Base-by-base conservation (phyloP, 2,329 filamentous ascomycete species). In the Bipolaris cookei region DNA sequence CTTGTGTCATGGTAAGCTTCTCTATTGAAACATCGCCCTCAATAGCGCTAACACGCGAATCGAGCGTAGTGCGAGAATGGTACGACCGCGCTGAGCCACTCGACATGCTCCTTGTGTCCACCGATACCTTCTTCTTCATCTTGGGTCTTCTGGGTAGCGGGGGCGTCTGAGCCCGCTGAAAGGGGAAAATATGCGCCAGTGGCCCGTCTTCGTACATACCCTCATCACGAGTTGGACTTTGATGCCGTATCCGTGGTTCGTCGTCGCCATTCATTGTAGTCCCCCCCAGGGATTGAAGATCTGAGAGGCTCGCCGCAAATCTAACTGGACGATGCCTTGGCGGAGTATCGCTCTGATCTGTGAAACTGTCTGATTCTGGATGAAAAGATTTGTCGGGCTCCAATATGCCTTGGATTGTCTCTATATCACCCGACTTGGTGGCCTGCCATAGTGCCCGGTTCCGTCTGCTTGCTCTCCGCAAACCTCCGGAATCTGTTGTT, bases 401-500 rank as follows among this genome's bases (percentile, higher is more conserved):
- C 78, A 98, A 85, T 25, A 97, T 90, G 37, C 84, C 85, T 68
- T 85, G 90, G 65, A 98, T 84, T 16, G 89, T 89, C 8, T 86
- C 82, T 39, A 97, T 71, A 59, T 93, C 87, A 3, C 93, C 93
- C n/a, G 84, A 85, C 61, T 87, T 90, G 1, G 89, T 87, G 6
- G 94, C 91, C 71, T 96, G 88, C 95, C 95, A 99, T 2, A 99
- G 77, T 1, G 88, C 85, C 69, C 90, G 88, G 75, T 99, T 99
- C 51, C 90, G 86, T 61, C 88, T 86, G 75, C 95, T 98, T 6
- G 93, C 92, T 73, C 88, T 90, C 59, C 93, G 86, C 56, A 99
- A 79, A 4, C 89, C 90, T 13, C 86, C 87, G 0, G 94, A 96
- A 71, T 96, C 93, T 59, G 88, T 86, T 7, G 88, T 86, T 2